Evolutionary conservation across 2,329 filamentous ascomycete species (phyloP), one percentile per base, ranked within the genome.

Genomic region (Calycina herbarum): DNA sequence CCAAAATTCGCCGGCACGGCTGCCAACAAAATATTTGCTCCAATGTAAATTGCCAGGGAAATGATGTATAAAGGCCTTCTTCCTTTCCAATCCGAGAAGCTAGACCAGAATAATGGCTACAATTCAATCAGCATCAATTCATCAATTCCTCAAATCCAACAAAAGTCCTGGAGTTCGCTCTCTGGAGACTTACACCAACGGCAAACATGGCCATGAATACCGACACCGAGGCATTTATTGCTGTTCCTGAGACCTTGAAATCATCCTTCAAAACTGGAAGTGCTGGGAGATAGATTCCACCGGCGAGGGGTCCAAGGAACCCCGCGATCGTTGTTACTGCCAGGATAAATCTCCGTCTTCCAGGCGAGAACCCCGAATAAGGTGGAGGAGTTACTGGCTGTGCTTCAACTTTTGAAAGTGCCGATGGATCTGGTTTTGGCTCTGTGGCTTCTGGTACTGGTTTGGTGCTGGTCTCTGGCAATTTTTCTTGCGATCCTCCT

Each of bases 191-290:
- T 56, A 62, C 60, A 24, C 60, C 60, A 54, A 62, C 48, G 6
- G 60, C 60, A 54, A 62, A 62, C 29, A 57, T 40, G 40, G 60
- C 60, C 60, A 62, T 62, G 29, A 62, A 62, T 15, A 62, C 60
- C 17, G 60, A 35, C 7, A 62, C 60, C n/a, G 60, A 56, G 27
- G 60, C 60, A 42, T 62, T 62, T 10, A 62, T 62, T 8, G 60
- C 60, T 38, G 60, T 62, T 6, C 27, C 60, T 1, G 60, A 62
- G 24, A 62, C 60, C 20, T 62, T 54, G 13, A 62, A 62, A 5
- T 62, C 60, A 17, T 62, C 33, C 48, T 62, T 54, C 20, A 62
- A 40, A 27, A 56, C 48, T 38, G 60, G 60, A 33, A 62, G 33
- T 24, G 60, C 60, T 27, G 60, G 60, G 20, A 62, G 60, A 56